phyloP scores from a whole-genome alignment of 2,329 filamentous ascomycete species.

The Pseudophaeomoniella oleicola region DNA sequence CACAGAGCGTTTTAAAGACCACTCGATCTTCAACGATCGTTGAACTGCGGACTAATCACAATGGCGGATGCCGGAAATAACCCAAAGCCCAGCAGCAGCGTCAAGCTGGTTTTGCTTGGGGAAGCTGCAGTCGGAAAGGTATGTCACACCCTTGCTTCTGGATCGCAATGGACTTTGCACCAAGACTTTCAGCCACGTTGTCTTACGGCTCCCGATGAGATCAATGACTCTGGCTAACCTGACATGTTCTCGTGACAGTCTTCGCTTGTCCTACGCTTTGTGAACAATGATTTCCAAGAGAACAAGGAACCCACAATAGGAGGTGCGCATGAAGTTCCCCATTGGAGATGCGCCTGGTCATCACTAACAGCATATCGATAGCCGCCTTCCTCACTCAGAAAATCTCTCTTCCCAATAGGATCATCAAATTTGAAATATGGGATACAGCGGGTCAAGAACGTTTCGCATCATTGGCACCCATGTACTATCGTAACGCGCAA shows the following conservation, averaged over 20 bases:
- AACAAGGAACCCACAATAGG: slow-evolving; percentile 99
- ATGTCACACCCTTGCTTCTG: no score
- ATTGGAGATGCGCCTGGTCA: slow-evolving; percentile 2
- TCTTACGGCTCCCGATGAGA: no score
- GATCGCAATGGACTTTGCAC: no score
- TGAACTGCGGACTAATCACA: not conserved
- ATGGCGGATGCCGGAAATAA: slow-evolving; percentile 59
- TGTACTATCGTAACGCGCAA: slow-evolving; percentile 99
- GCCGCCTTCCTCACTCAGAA: slow-evolving; percentile 98
- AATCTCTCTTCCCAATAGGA: slow-evolving; percentile 79
- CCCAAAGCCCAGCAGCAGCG: slow-evolving; percentile 96
- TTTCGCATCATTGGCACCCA: slow-evolving; percentile 88
- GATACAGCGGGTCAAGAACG: slow-evolving; percentile 96
- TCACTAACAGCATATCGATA: slow-evolving; percentile 21
- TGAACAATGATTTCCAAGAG: slow-evolving; percentile 99
- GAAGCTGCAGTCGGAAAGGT: slow-evolving; percentile 99
- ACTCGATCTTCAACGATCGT: no score
- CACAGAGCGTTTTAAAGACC: no score
- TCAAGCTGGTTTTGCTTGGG: slow-evolving; percentile 94
- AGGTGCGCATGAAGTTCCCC: slow-evolving; percentile 42
- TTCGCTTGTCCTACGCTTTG: slow-evolving; percentile 91
- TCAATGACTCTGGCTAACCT: no score
- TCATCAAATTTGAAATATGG: slow-evolving; percentile 93
- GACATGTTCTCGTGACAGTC: no score
- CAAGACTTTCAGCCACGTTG: no score